Evolutionary conservation across 345 rosid species (phyloP), one percentile per base, ranked within the genome.

Genomic region (Linum usitatissimum): DNA sequence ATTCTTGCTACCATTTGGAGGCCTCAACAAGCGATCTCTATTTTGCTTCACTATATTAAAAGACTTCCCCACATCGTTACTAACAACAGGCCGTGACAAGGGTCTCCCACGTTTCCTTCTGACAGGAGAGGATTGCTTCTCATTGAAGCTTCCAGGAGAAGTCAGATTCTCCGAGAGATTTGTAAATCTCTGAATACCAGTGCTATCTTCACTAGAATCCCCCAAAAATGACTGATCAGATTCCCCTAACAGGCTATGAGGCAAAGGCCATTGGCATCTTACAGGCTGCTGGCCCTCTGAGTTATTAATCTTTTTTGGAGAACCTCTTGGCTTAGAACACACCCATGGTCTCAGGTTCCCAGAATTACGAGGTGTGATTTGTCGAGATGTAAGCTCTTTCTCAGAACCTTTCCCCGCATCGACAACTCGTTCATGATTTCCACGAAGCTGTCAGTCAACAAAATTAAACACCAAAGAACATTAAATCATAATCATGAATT

Each of bases 281-380:
- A 45, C 67, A 67, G 82, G 73, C 48, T 76, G 77, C 57, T 66
- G 61, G 18, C 63, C 66, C 55, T 66, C 85, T 71, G 73, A 61
- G 63, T 70, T 77, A 55, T 64, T 63, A 17, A 68, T 58, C 81
- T 82, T 86, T 79, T 81, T 90, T 10, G 79, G 48, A 19, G 78
- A 61, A 71, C 79, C 70, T 23, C 80, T 73, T 77, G 78, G 80
- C 78, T 87, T 86, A 3, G 94, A 77, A 70, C 85, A 68, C 63
- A 76, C 75, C 84, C 94, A 78, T 57, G 75, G 83, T 66, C 78
- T 77, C 58, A 78, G 79, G 60, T 78, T 76, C 73, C 87, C 84
- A 66, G 78, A 79, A 68, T 75, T 81, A 84, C 77, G 64, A 5
- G 80, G 30, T 59, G 68, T 75, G 53, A 60, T 65, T 66, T 72